These are phyloP conservation scores for Chalciporus piperatus DNA, from an alignment of 768 basidiomycete genomes.

Conservation along the genomic window DNA sequence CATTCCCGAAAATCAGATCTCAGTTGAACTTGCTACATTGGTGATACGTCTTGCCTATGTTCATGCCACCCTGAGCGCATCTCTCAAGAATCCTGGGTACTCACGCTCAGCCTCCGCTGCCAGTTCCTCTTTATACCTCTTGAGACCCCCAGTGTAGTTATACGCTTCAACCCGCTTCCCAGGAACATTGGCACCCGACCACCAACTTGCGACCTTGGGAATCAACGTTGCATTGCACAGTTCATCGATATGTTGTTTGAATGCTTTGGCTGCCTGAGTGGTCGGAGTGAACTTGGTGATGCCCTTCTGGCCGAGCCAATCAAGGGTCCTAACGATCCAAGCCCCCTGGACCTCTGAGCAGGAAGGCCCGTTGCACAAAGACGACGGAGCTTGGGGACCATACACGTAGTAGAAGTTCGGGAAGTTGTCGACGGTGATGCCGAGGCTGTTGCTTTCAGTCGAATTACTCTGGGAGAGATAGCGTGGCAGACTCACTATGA, in stretches of 20 bases:
- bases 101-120: constrained; percentile 5
- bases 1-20: no score
- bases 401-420: constrained; percentile 6
- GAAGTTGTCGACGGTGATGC: constrained; percentile 6
- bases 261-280: not conserved
- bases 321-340: constrained; percentile 5
- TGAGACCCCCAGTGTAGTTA: constrained; percentile 4
- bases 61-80: no score
- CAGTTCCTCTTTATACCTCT: constrained; percentile 10
- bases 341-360: constrained; percentile 5
- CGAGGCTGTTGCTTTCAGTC: not conserved
- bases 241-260: constrained; percentile 1
- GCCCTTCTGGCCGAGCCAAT: not conserved
- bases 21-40: no score
- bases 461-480: not conserved
- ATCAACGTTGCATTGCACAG: constrained; percentile 1
- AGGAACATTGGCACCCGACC: constrained; percentile 7
- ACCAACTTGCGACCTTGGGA: constrained; percentile 7
- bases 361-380: constrained; percentile 2
- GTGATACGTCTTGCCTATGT: no score
- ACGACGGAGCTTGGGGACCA: constrained; percentile 10
- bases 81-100: constrained; percentile 3
- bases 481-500: constrained; percentile 2
- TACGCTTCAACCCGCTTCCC: constrained; percentile 9
- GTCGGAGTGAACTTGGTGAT: constrained; percentile 10